Base-by-base conservation (phyloP, 805 yeast genomes). In the Millerago galiae region DNA sequence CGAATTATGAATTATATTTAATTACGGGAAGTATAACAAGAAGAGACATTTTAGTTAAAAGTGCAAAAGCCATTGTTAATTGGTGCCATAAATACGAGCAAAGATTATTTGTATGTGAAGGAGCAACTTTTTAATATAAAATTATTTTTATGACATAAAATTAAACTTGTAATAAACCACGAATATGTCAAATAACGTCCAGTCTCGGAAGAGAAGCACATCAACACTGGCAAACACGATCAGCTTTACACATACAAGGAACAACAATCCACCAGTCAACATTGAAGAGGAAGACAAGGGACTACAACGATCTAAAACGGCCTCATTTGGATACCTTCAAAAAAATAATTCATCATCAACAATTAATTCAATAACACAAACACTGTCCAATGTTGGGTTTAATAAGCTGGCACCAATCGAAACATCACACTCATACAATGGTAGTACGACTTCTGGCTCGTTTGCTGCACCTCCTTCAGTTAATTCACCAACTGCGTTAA, bases 81-180 rank as follows among this genome's bases (percentile, higher is more conserved):
- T 90, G 96, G 96, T 81, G 95, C 52, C 71, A 75, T 46, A 77
- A 71, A 48, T 75, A 85, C 50, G 83, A 83, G 48, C 78, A 77
- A 41, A 65, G 93, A 32, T 58, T 88, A 29, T 88, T 87, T 58
- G 77, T 83, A 10, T 75, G 78, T 17, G 81, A 79, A n/a, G 93
- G 93, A 2, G 86, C 84, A 0, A 70, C 74, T 0, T 83, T 78
- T 54, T 80, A 34, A 41, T 11, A 21, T 21, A 21, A 7, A 21
- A 5, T 21, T 21, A 21, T 21, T 21, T 21, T 21, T 21, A 21
- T 21, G 24, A 21, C 24, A 21, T 21, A 21, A 21, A 5, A 4
- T 21, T 21, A 21, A 21, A 21, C 24, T 21, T 21, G 24, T 21
- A 21, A 21, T 7, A 21, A 21, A 21, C 4, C 24, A 21, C 24